These are phyloP conservation scores for Xylaria sp. DNA, from an alignment of 2,329 filamentous ascomycete species.

Conservation along the genomic window DNA sequence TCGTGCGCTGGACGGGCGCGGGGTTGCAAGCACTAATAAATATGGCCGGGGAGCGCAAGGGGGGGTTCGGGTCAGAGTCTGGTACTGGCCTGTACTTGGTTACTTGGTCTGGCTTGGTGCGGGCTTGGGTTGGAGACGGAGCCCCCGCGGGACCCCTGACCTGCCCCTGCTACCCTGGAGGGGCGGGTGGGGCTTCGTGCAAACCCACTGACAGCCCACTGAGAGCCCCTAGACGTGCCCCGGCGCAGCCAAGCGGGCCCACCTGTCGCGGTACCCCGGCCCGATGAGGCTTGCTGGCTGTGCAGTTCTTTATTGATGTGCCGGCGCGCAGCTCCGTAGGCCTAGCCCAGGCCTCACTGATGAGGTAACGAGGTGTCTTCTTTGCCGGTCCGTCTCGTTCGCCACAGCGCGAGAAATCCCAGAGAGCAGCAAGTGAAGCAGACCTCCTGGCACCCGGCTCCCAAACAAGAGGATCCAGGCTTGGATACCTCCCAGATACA, in stretches of 20 bases:
- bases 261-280: constrained; percentile 49
- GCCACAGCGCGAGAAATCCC: constrained; percentile 26
- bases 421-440: constrained; percentile 13
- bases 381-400: constrained; percentile 44
- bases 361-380: constrained; percentile 9
- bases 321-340: constrained; percentile 48
- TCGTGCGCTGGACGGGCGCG: constrained; percentile 44
- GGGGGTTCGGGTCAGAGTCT: no score
- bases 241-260: constrained; percentile 29
- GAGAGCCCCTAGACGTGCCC: background rate
- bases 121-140: constrained; percentile 15
- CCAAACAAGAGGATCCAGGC: no score
- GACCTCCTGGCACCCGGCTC: constrained; percentile 27
- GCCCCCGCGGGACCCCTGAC: constrained; percentile 3
- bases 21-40: constrained; percentile 49
- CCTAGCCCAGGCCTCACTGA: constrained; percentile 31
- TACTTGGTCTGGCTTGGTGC: constrained; percentile 20
- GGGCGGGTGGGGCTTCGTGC: constrained; percentile 25
- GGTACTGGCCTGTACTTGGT: no score
- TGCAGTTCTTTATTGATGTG: constrained; percentile 47
- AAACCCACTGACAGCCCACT: background rate
- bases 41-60: constrained; percentile 28
- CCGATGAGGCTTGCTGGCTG: constrained; percentile 45
- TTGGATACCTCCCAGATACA: no score
- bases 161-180: constrained; percentile 13